phyloP scores from a whole-genome alignment of 345 rosid genomes.

The Eucalyptus marginata region DNA sequence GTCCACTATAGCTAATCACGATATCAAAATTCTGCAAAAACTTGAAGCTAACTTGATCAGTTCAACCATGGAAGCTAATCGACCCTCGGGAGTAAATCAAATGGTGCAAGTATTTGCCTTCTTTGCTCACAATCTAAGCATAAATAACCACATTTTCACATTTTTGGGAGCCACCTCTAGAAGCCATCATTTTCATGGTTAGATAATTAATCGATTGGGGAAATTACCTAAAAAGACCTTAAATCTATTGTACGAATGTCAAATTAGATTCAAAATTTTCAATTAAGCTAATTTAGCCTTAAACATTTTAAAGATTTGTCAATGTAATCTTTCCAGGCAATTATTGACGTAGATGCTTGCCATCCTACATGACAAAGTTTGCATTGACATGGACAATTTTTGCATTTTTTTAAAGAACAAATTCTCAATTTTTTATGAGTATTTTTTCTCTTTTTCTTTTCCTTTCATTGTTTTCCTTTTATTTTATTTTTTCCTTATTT shows the following conservation, averaged over 20 bases:
- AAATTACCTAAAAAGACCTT: not conserved
- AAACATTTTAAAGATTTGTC: not conserved
- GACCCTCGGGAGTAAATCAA: not conserved
- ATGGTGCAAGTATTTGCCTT: not conserved
- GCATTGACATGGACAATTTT: not conserved
- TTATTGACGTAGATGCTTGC: fast-evolving
- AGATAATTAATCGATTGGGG: not conserved
- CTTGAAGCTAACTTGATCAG: not conserved
- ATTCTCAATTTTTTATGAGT: too few species aligned
- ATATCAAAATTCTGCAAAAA: not conserved
- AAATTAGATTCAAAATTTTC: not conserved
- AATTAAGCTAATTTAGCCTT: not conserved
- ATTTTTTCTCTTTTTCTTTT: too few species aligned
- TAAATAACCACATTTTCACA: not conserved
- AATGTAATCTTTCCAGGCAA: not conserved
- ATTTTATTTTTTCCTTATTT: too few species aligned
- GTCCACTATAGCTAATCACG: not conserved
- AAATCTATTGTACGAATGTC: fast-evolving
- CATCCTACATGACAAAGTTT: too few species aligned
- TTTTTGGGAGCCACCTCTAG: not conserved
- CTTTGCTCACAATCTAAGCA: not conserved
- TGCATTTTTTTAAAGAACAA: too few species aligned
- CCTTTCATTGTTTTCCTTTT: too few species aligned
- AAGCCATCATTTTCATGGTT: not conserved
- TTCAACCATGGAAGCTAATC: not conserved